Evolutionary conservation across 495 filamentous ascomycete genomes (phyloP), one percentile per base, ranked within the genome.

Genomic region (Neurospora hispaniola): DNA sequence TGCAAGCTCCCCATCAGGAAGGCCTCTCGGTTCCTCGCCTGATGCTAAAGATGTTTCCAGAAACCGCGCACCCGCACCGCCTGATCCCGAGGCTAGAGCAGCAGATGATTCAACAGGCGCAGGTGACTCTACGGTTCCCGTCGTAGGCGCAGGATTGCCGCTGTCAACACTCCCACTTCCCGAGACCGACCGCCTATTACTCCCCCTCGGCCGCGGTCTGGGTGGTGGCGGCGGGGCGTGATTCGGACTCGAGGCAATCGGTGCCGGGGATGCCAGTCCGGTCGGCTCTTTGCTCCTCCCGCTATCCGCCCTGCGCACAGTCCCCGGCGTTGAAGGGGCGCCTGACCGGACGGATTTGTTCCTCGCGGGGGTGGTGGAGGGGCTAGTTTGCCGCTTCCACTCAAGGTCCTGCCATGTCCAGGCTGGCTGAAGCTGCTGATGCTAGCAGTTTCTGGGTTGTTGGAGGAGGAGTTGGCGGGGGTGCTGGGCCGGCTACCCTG

Each of bases 151-250:
- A 54, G 14, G 23, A 40, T 42, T 69, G 27, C 68, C 42, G 11
- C 74, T 79, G 62, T 83, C 81, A 42, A 84, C 76, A 73, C 84
- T 87, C 54, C 88, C 85, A 2, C 71, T 84, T 82, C 70, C 84
- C 87, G 23, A 87, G 85, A 10, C 86, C 87, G 31, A 89, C 83
- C 71, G 54, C 12, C 71, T 69, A 39, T 83, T 86, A 12, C 86
- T 84, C 11, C 84, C 87, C 40, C 89, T 83, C 69, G 85, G 83
- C 69, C 88, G 84, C 16, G 88, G 84, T 18, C 88, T 89, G 40
- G 89, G 89, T 10, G 90, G 90, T 27, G 88, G 89, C 2, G 90
- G 89, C 1, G 87, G 88, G 9, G 85, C 80, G 18, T 75, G 73
- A 31, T 70, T 23, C 41, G 44, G 46, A 16, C 39, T 66, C 54